Evolutionary conservation across 768 basidiomycete species (phyloP).

Genomic region (Tricholoma terreum): DNA sequence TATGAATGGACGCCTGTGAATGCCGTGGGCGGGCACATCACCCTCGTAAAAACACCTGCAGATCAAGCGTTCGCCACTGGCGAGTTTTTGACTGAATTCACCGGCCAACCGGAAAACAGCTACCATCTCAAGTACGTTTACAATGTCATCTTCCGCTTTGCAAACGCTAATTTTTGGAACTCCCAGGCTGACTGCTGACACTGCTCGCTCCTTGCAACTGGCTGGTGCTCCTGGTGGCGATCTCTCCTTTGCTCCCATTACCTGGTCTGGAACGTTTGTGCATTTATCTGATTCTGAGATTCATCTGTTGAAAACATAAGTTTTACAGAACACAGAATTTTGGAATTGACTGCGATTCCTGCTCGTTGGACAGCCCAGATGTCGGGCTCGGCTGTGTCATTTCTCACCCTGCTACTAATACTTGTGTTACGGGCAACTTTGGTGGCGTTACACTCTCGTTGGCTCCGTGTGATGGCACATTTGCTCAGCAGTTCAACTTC

Average conservation of each 20-base stretch:
- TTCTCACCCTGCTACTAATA: conserved; percentile 2
- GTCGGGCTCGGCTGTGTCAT: conserved; percentile 1
- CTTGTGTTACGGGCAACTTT: conserved; percentile 3
- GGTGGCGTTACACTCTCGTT: neutral
- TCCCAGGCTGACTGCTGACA: conserved; percentile 4
- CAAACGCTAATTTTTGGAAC: neutral
- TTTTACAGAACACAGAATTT: conserved; percentile 4
- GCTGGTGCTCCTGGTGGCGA: neutral
- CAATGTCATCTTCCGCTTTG: neutral
- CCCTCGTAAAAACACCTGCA: neutral
- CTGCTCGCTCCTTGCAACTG: neutral
- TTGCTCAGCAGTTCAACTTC: conserved; percentile 1
- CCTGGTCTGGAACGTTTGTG: neutral
- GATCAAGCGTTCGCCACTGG: neutral
- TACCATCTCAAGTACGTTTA: conserved; percentile 9
- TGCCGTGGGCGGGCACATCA: conserved; percentile 6
- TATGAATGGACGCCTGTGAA: conserved; percentile 6
- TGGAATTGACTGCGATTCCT: neutral
- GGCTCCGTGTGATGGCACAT: conserved; percentile 3
- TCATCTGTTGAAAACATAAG: neutral
- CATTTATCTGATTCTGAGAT: neutral
- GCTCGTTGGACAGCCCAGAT: neutral
- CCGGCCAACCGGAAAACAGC: neutral
- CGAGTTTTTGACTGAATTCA: conserved; percentile 7
- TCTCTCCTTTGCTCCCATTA: neutral